These are phyloP conservation scores for Lophiotrema nucula DNA, from an alignment of 495 filamentous ascomycete genomes.

Conservation along the genomic window DNA sequence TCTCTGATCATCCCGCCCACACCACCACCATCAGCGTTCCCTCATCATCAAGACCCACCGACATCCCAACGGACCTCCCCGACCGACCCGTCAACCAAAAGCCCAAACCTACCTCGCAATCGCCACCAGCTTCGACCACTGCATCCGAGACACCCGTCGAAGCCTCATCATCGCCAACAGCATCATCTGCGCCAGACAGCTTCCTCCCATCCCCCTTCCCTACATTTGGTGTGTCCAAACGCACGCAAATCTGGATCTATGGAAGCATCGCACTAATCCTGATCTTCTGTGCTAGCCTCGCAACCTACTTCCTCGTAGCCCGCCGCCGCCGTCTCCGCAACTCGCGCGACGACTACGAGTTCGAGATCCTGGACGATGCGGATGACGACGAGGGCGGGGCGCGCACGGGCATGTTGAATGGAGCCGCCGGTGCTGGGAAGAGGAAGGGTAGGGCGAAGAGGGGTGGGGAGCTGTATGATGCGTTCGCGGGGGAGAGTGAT, in stretches of 20 bases:
- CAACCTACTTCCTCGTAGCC: conserved; percentile 73
- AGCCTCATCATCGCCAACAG: conserved; percentile 39
- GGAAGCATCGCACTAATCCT: conserved; percentile 79
- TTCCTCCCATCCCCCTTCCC: conserved; percentile 89
- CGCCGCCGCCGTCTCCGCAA: conserved; percentile 72
- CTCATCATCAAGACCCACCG: conserved; percentile 45
- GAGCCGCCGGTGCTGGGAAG: conserved; percentile 37
- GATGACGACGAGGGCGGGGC: conserved; percentile 63
- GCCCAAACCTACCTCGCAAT: conserved; percentile 41
- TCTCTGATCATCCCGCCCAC: conserved; percentile 49
- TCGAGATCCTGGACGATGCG: conserved; percentile 84
- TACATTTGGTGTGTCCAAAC: conserved; percentile 88
- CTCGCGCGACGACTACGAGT: conserved; percentile 84
- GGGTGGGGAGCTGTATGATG: conserved; percentile 87
- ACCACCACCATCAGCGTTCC: conserved; percentile 54
- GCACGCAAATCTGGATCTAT: conserved; percentile 94
- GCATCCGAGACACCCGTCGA: conserved; percentile 29
- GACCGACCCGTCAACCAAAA: conserved; percentile 72
- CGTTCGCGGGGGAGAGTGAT: conserved; percentile 80
- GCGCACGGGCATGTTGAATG: conserved; percentile 28
- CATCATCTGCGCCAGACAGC: conserved; percentile 28
- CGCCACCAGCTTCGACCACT: conserved; percentile 36
- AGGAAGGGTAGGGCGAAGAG: conserved; percentile 48
- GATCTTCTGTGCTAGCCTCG: conserved; percentile 77
- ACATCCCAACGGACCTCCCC: conserved; percentile 66